These are phyloP conservation scores for Tetracentron sinense DNA, from an alignment of 164 flowering plant genomes.

Conservation along the genomic window DNA sequence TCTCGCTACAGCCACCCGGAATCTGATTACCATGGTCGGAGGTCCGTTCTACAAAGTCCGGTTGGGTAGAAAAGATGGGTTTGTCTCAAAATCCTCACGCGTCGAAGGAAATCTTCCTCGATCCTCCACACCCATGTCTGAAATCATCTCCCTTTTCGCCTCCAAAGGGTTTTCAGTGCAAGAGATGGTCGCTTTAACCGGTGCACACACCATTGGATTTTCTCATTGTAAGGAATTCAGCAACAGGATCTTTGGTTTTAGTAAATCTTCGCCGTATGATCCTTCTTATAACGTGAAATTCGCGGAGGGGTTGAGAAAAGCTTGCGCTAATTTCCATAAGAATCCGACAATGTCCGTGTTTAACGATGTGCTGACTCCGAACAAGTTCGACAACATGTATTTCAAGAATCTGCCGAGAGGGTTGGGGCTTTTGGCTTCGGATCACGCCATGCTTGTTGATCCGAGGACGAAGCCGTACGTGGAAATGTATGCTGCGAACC, in stretches of 20 bases:
- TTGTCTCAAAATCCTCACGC: conserved; percentile 30
- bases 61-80: conserved; percentile 60
- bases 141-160: conserved; percentile 36
- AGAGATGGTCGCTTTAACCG: conserved; percentile 61
- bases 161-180: conserved; percentile 41
- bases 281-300: conserved; percentile 42
- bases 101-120: conserved; percentile 35
- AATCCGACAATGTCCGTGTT: conserved; percentile 48
- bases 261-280: conserved; percentile 25
- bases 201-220: conserved; percentile 78
- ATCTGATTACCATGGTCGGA: conserved; percentile 62
- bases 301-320: conserved; percentile 34
- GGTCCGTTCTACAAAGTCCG: conserved; percentile 57
- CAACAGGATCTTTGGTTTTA: conserved; percentile 37
- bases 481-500: conserved; percentile 44
- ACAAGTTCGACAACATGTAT: conserved; percentile 64
- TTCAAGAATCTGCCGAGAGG: conserved; percentile 54
- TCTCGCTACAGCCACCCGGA: conserved; percentile 50
- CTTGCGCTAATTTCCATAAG: conserved; percentile 42
- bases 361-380: conserved; percentile 62
- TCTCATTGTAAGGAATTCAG: conserved; percentile 72
- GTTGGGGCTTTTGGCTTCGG: conserved; percentile 46
- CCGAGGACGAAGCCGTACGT: conserved; percentile 50
- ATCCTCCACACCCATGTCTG: conserved; percentile 27
- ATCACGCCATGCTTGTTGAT: conserved; percentile 35